Base-by-base conservation (phyloP, 768 basidiomycete genomes). In the Podaxis sp. region DNA sequence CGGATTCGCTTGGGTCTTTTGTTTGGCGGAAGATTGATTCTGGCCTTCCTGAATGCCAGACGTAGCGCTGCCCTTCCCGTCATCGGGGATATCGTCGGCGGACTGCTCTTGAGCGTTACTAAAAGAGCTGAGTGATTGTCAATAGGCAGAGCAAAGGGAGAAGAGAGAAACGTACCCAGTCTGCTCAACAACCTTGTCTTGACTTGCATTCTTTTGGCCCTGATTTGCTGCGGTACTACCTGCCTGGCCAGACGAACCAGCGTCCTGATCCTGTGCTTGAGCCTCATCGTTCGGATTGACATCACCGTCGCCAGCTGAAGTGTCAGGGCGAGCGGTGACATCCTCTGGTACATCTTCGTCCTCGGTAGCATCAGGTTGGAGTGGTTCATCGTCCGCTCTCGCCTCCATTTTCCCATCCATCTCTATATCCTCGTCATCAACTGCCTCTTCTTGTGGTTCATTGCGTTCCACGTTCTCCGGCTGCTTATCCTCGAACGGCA, bases 401-500 rank as follows among this genome's bases (percentile, higher is more conserved):
- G 61, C 58, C 22, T 72, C 71, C 37, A 71, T 67, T 24, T 46
- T 43, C 27, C 68, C 72, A 36, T 70, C 73, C 22, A 72, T 73
- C 5, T 79, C 80, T 25, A 73, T 70, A 17, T 73, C 69, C 4
- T 73, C 71, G 7, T 73, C 72, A 33, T 72, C 72, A 36, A 64
- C 63, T 55, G 73, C 71, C 24, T 77, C 74, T 9, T 72, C 74
- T 17, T 55, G 50, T 15, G 56, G 36, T 43, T 76, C 73, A 53
- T 72, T 68, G 3, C 76, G 77, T 33, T 79, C 76, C 56, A 73
- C 77, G 27, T 76, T 83, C 4, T 95, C 74, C 54, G 91, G 77
- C 74, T 95, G 78, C 63, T 93, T 86, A 37, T 96, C 95, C 0
- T 96, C 96, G 12, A 98, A 36, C 17, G 55, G 33, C n/a, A 6